Evolutionary conservation across 306 rosid genomes (phyloP).

Genomic region (Purshia tridentata): DNA sequence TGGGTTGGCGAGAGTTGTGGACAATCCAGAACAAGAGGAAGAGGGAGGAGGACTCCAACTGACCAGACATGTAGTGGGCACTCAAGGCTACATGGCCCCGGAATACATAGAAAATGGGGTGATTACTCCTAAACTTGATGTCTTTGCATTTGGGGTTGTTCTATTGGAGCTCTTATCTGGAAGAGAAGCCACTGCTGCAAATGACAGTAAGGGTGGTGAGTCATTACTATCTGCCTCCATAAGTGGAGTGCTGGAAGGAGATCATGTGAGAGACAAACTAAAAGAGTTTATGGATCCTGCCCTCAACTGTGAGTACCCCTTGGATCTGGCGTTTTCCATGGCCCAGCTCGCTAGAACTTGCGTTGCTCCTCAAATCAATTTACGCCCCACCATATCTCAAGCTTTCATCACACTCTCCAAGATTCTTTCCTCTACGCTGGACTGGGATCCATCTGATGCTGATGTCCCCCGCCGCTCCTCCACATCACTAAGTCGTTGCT

Average conservation of each 20-base stretch:
- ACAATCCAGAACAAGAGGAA: constrained; percentile 16
- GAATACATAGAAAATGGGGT: constrained; percentile 69
- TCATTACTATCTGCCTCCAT: constrained; percentile 29
- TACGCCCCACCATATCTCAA: constrained; percentile 51
- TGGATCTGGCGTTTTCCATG: constrained; percentile 67
- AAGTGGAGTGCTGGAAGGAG: constrained; percentile 52
- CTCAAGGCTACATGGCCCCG: constrained; percentile 80
- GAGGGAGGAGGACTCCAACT: constrained; percentile 42
- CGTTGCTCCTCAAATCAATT: constrained; percentile 46
- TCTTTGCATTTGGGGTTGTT: constrained; percentile 69
- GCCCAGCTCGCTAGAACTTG: constrained; percentile 61
- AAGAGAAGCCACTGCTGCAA: constrained; percentile 39
- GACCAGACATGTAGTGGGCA: constrained; percentile 76
- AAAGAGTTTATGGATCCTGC: constrained; percentile 55
- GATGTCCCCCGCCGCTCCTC: constrained; percentile 51
- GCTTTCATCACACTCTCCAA: constrained; percentile 54
- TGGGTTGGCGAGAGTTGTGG: constrained; percentile 57
- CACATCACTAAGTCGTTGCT: constrained; percentile 35
- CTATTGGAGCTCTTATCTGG: constrained; percentile 70
- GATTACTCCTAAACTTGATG: constrained; percentile 69
- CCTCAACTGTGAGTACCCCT: constrained; percentile 45
- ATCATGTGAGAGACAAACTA: constrained; percentile 52
- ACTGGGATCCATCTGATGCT: constrained; percentile 75
- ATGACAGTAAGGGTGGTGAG: constrained; percentile 20
- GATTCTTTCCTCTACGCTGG: constrained; percentile 53